These are phyloP conservation scores for Phalaenopsis equestris DNA, from an alignment of 106 monocot species.

Conservation along the genomic window DNA sequence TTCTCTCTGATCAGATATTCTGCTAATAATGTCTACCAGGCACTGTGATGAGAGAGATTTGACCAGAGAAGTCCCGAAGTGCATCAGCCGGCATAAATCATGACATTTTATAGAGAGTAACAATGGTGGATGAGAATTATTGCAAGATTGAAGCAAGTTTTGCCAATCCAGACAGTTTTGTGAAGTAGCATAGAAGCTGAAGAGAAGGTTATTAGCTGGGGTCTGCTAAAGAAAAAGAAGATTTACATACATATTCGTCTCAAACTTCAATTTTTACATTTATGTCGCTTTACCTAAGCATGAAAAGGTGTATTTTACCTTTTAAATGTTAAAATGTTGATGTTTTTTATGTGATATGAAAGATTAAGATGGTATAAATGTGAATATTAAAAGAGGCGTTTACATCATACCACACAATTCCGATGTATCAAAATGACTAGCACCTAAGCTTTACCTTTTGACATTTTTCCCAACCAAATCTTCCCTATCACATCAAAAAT, in stretches of 20 bases:
- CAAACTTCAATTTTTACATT: too few species aligned
- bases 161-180: conserved; percentile 59
- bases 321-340: too few species aligned
- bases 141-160: conserved; percentile 44
- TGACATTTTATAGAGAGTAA: conserved; percentile 53
- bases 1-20: conserved; percentile 44
- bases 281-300: too few species aligned
- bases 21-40: conserved; percentile 53
- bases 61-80: conserved; percentile 56
- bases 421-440: too few species aligned
- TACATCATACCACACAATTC: too few species aligned
- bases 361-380: too few species aligned
- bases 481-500: too few species aligned
- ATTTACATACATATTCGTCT: neutral
- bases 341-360: too few species aligned
- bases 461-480: too few species aligned
- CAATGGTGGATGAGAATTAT: conserved; percentile 13
- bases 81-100: conserved; percentile 73
- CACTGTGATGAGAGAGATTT: conserved; percentile 77
- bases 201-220: conserved; percentile 17
- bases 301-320: too few species aligned
- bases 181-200: conserved; percentile 41
- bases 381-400: too few species aligned
- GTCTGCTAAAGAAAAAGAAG: neutral
- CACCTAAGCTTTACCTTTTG: too few species aligned